A percentile compares a stretch with the other conserved stretches of the same genome.
Conservation (phyloP, 768 basidiomycete genomes). For the Pisolithus sp. region DNA sequence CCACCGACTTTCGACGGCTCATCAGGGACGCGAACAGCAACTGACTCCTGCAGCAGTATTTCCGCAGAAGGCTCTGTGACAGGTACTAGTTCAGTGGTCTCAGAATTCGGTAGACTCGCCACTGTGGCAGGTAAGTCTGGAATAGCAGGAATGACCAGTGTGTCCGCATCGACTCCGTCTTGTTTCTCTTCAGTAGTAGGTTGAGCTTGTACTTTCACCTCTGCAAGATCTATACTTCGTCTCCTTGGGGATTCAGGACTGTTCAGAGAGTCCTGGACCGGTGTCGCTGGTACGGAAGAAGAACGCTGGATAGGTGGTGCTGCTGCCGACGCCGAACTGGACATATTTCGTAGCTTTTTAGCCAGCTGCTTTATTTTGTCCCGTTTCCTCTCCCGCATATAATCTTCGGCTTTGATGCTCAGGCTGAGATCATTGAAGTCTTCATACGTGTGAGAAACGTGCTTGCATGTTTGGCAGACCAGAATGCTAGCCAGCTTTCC, state of each 20-base stretch:
- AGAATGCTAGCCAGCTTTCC: conserved; percentile 87
- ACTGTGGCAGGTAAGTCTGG: conserved; percentile 9
- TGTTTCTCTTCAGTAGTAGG: conserved; percentile 2
- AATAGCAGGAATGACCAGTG: background rate
- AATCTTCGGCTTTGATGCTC: conserved; percentile 80
- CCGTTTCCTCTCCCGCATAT: conserved; percentile 64
- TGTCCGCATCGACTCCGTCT: conserved; percentile 1
- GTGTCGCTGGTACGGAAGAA: conserved; percentile 51
- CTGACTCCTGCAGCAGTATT: conserved; percentile 1
- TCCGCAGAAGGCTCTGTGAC: conserved; percentile 1
- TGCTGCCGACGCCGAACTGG: conserved; percentile 19
- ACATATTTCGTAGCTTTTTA: conserved; percentile 48
- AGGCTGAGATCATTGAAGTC: conserved; percentile 93
- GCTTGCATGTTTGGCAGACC: conserved; percentile 91
- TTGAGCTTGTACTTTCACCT: conserved; percentile 27
- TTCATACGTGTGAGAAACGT: conserved; percentile 86
- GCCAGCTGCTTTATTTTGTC: conserved; percentile 73
- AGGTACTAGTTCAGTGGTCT: conserved; percentile 4
- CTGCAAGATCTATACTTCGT: conserved; percentile 27
- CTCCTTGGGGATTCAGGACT: conserved; percentile 25
- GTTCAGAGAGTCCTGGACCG: conserved; percentile 29
- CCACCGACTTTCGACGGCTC: conserved; percentile 29
- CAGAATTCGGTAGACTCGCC: conserved; percentile 1
- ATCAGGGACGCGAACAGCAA: conserved; percentile 32
- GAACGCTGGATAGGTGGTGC: conserved; percentile 39